Base-by-base conservation (phyloP, 257 asterid genomes). In the Solanum tarapatanum region DNA sequence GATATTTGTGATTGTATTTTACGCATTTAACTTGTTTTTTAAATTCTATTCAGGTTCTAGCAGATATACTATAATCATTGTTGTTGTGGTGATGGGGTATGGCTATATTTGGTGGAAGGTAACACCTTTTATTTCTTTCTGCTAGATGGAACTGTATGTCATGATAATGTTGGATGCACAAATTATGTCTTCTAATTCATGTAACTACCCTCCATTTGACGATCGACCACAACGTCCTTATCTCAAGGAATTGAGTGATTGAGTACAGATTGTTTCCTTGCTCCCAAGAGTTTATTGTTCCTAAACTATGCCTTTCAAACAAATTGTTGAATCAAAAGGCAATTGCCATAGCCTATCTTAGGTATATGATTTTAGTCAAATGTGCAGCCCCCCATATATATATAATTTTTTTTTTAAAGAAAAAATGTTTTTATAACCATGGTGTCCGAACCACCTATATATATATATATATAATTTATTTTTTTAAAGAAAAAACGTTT, bases 71-170 rank as follows among this genome's bases (percentile, higher is more conserved):
- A 76, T 96, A 13, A 85, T 94, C 70, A 80, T 97, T 84, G 89
- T 94, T 72, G 94, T 95, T 43, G 91, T 94, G 64, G 98, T 92
- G 88, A 94, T 92, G 86, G 99, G 99, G 91, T 97, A 92, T 88
- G 99, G 99, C 90, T 97, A 93, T 87, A 84, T 97, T 86, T 96
- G 99, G 99, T 97, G 99, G 99, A 97, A 97, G 98, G 99, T 97
- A 93, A 89, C 80, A 26, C 32, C 32, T 87, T n/a, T 70, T 84
- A 86, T 84, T 30, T 91, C 24, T 76, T 75, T 58, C 76, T 70
- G 37, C 19, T 75, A 10, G 82, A 75, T 75, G 64, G 41, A 64
- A 69, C 88, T 62, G 11, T 80, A 26, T 82, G 68, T 30, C 45
- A 30, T 10, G 24, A 48, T 82, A 48, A 82, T 82, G 69, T 19